Percentiles rank a stretch among this genome's conserved stretches.
Evolutionary conservation across 176 grass and related monocot species (phyloP).

Genomic region (Panicum miliaceum): DNA sequence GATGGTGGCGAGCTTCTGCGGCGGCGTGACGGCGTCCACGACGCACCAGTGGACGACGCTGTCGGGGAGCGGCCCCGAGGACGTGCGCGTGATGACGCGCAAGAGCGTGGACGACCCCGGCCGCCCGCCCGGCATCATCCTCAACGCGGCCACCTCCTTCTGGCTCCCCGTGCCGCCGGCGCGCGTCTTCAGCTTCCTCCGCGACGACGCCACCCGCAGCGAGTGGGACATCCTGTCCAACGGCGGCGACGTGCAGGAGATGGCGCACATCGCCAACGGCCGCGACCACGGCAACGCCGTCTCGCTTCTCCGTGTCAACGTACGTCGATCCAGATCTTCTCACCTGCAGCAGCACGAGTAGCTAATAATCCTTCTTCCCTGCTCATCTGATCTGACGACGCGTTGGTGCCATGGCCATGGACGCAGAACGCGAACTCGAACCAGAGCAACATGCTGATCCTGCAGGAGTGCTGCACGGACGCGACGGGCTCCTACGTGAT

Average conservation of each 20-base stretch:
- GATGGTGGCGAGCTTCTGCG: slow-evolving; percentile 88
- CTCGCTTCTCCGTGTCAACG: slow-evolving; percentile 81
- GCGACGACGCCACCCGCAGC: slow-evolving; percentile 68
- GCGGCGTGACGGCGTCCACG: slow-evolving; percentile 72
- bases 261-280: slow-evolving; percentile 82
- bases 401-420: not conserved
- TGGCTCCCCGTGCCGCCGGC: slow-evolving; percentile 67
- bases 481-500: slow-evolving; percentile 78
- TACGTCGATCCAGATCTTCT: not conserved
- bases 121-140: slow-evolving; percentile 72
- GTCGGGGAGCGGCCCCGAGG: slow-evolving; percentile 67
- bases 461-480: slow-evolving; percentile 86
- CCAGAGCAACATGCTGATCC: slow-evolving; percentile 89
- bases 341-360: not conserved
- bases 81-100: slow-evolving; percentile 79
- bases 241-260: slow-evolving; percentile 78
- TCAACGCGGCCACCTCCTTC: slow-evolving; percentile 87
- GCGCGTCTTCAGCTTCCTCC: slow-evolving; percentile 76
- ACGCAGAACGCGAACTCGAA: slow-evolving; percentile 72
- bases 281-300: slow-evolving; percentile 79
- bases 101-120: slow-evolving; percentile 85
- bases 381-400: not conserved
- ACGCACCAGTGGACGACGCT: slow-evolving; percentile 84
- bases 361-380: not conserved
- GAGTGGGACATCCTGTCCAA: slow-evolving; percentile 93